Percentiles rank a stretch among this genome's conserved stretches.
Evolutionary conservation across 306 rosid species (phyloP).

Genomic region (Vicia sativa): DNA sequence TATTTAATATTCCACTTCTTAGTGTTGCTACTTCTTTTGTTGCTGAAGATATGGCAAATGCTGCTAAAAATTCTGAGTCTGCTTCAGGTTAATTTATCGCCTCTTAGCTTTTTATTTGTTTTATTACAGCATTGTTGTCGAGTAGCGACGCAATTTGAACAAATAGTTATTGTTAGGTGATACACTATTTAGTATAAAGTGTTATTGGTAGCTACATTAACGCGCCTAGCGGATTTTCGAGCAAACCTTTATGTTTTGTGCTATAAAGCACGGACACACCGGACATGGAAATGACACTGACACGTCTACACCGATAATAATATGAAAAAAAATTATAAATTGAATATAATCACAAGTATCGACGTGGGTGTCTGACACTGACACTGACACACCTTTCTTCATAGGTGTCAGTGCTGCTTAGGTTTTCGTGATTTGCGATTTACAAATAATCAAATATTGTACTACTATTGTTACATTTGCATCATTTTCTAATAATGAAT

Average conservation of each 20-base stretch:
- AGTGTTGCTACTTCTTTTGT: constrained; percentile 95
- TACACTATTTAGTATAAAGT: background rate
- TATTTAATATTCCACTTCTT: constrained; percentile 90
- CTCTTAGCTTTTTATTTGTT: constrained; percentile 17
- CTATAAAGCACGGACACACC: too few species aligned
- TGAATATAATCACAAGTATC: too few species aligned
- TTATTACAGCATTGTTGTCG: background rate
- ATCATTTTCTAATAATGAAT: constrained; percentile 38
- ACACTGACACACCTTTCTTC: too few species aligned
- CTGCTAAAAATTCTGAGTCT: constrained; percentile 33
- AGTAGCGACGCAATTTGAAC: background rate
- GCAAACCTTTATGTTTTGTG: background rate
- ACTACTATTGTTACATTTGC: background rate
- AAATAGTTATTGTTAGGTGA: background rate
- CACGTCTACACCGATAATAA: too few species aligned
- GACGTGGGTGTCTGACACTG: too few species aligned
- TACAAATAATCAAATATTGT: background rate
- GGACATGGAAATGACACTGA: too few species aligned
- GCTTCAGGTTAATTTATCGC: constrained; percentile 56
- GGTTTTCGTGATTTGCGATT: background rate
- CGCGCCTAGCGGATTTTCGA: background rate
- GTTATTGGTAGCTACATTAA: background rate
- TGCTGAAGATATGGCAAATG: constrained; percentile 84
- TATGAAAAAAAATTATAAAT: too few species aligned
- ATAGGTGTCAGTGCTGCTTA: too few species aligned